These are phyloP conservation scores for Zygosaccharomyces bailii DNA, from an alignment of 805 yeast species.

Conservation along the genomic window DNA sequence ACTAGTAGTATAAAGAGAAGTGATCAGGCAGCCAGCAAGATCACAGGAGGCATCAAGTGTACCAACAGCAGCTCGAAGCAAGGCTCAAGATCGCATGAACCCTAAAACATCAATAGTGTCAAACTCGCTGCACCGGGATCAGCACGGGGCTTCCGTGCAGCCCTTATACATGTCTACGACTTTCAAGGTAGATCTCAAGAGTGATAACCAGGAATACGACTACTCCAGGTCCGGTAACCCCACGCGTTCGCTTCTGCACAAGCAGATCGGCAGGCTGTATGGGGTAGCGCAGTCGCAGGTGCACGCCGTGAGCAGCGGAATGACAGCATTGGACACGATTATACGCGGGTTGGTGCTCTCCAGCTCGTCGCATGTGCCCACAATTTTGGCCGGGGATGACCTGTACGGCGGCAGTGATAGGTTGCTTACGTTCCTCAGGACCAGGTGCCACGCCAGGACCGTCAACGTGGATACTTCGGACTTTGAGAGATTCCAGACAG, in stretches of 20 bases:
- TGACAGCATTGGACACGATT: conserved; percentile 89
- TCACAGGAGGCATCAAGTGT: no score
- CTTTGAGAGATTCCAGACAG: conserved; percentile 54
- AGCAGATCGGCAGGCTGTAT: conserved; percentile 64
- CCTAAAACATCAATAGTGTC: conserved; percentile 5
- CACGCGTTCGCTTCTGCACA: conserved; percentile 75
- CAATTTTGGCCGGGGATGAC: conserved; percentile 91
- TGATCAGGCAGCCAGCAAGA: neutral
- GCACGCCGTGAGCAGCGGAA: conserved; percentile 84
- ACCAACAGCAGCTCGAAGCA: neutral
- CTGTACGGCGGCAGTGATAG: conserved; percentile 93
- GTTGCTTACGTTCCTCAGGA: conserved; percentile 65
- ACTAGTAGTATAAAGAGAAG: neutral
- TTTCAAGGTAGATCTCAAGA: conserved; percentile 74
- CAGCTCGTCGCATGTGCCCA: conserved; percentile 45
- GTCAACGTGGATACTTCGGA: conserved; percentile 81
- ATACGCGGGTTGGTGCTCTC: conserved; percentile 51
- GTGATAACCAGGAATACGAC: conserved; percentile 54
- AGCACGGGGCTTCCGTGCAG: conserved; percentile 73
- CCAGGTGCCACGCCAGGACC: conserved; percentile 61
- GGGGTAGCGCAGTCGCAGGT: conserved; percentile 69
- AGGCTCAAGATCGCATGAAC: neutral
- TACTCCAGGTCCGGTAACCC: conserved; percentile 95
- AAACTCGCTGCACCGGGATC: conserved; percentile 46
- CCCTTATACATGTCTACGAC: conserved; percentile 95